A percentile compares a stretch with the other conserved stretches of the same genome.
Conservation (phyloP, 371 early-diverging fungal species). For the Haplosporangium sp. region DNA sequence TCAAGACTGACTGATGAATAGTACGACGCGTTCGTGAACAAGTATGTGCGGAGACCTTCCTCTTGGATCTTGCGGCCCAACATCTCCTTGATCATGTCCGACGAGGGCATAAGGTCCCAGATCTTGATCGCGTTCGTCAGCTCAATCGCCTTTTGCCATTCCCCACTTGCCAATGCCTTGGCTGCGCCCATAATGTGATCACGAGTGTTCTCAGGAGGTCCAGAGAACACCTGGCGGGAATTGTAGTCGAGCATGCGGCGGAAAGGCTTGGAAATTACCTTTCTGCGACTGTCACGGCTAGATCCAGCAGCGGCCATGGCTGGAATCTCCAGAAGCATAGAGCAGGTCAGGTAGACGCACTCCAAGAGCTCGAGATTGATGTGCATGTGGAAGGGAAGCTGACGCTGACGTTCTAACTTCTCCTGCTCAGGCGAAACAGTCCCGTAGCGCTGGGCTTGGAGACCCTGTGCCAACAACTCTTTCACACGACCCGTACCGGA, state of each 20-base stretch:
- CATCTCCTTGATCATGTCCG: constrained; percentile 89
- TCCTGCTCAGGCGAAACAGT: constrained; percentile 88
- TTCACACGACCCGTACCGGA: constrained; percentile 88
- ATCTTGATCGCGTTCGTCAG: constrained; percentile 91
- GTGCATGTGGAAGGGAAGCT: constrained; percentile 99
- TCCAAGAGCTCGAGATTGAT: constrained; percentile 98
- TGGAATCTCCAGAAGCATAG: constrained; percentile 97
- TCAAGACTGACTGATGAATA: constrained; percentile 88
- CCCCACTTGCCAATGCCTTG: constrained; percentile 90
- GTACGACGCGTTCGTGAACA: constrained; percentile 90
- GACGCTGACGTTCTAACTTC: constrained; percentile 90
- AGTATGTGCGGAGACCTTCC: constrained; percentile 95
- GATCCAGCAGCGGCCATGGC: constrained; percentile 91
- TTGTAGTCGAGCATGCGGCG: constrained; percentile 93
- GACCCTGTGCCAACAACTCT: constrained; percentile 95
- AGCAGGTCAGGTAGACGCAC: constrained; percentile 93
- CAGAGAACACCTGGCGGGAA: constrained; percentile 94
- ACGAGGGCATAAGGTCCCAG: constrained; percentile 92
- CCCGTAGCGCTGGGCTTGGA: constrained; percentile 79
- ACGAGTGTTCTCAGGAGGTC: constrained; percentile 97
- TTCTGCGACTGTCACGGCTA: constrained; percentile 79
- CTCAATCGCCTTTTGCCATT: constrained; percentile 91
- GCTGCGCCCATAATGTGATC: constrained; percentile 98
- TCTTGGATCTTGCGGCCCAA: constrained; percentile 91
- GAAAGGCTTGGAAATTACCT: constrained; percentile 92